phyloP scores from a whole-genome alignment of 345 rosid genomes.

The Dovyalis caffra region DNA sequence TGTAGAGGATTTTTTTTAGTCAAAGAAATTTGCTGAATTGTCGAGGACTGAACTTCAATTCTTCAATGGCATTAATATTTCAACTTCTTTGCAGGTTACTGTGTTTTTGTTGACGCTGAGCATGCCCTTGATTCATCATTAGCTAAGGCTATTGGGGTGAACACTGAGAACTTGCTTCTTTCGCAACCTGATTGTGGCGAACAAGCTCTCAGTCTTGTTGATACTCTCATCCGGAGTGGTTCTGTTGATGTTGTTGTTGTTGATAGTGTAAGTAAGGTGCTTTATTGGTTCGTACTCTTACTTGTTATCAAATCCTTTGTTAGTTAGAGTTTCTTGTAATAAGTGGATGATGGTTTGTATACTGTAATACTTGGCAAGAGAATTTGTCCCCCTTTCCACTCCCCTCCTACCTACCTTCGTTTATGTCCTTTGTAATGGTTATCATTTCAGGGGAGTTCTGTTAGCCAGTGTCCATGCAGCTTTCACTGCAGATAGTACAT shows the following conservation, averaged over 20 bases:
- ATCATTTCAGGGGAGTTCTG: neutral
- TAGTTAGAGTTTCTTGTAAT: neutral
- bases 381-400: neutral
- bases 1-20: neutral
- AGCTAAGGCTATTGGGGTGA: conserved; percentile 85
- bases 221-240: conserved; percentile 87
- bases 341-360: neutral
- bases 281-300: conserved; percentile 12
- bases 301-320: neutral
- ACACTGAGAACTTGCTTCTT: conserved; percentile 86
- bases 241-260: conserved; percentile 95
- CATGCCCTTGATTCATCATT: conserved; percentile 95
- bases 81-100: conserved; percentile 51
- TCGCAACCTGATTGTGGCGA: conserved; percentile 99
- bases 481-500: neutral
- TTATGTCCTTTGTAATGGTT: neutral
- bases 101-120: conserved; percentile 96
- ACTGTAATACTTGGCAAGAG: neutral
- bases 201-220: conserved; percentile 96
- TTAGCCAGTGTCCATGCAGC: neutral
- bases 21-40: neutral
- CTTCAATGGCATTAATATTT: conserved; percentile 10
- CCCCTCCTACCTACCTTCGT: too few species aligned
- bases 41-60: neutral
- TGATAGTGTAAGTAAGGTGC: conserved; percentile 81